Evolutionary conservation across 345 rosid genomes (phyloP).

Genomic region (Salix caprea): DNA sequence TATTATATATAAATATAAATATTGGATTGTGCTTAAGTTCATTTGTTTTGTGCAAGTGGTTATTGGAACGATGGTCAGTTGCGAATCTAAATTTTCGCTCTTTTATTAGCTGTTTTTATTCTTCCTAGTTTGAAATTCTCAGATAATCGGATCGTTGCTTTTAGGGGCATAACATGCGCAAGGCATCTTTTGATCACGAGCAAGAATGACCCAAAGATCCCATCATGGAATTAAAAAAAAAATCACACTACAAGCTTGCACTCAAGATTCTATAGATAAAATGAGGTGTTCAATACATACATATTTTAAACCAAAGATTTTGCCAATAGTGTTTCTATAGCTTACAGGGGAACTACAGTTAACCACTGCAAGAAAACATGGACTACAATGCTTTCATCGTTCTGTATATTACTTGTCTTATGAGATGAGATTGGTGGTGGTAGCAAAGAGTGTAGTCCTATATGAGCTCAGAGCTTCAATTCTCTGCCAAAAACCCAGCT

Average conservation of each 20-base stretch:
- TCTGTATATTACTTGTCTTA: background rate
- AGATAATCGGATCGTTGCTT: too few species aligned
- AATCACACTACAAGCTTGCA: too few species aligned
- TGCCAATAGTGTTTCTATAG: too few species aligned
- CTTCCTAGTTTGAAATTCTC: too few species aligned
- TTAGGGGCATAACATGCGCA: too few species aligned
- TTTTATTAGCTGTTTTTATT: too few species aligned
- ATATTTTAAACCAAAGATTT: too few species aligned
- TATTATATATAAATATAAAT: background rate
- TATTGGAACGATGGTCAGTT: background rate
- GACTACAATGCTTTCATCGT: background rate
- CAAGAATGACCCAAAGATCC: background rate
- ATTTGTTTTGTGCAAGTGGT: background rate
- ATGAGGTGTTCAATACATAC: too few species aligned
- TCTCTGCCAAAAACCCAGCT: conserved; percentile 26
- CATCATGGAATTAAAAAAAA: background rate
- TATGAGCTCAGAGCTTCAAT: conserved; percentile 7
- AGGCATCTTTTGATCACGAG: background rate
- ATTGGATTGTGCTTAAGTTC: background rate
- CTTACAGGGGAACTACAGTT: background rate
- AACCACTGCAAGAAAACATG: background rate
- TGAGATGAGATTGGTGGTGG: background rate
- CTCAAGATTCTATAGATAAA: too few species aligned
- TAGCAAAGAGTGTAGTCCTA: background rate
- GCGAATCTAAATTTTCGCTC: too few species aligned